A percentile compares a stretch with the other conserved stretches of the same genome.
Evolutionary conservation across 1,139 yeast genomes (phyloP).

Genomic region (Blastobotrys ciferrii): DNA sequence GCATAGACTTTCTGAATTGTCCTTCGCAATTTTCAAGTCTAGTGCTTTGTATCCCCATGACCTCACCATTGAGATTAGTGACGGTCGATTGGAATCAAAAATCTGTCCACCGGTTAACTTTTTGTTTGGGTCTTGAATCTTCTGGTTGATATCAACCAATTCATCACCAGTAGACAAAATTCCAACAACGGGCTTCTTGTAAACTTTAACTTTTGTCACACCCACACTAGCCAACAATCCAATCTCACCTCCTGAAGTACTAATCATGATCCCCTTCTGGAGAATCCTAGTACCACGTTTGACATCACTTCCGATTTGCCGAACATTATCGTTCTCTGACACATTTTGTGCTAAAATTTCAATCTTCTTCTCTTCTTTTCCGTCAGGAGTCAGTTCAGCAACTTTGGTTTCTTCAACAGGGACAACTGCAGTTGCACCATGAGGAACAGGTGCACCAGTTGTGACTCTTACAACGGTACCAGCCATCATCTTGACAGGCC

Average conservation of each 20-base stretch:
- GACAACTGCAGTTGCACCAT: slow-evolving; percentile 50
- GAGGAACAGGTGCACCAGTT: slow-evolving; percentile 54
- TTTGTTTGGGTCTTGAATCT: slow-evolving; percentile 10
- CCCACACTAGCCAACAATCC: slow-evolving; percentile 50
- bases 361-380: slow-evolving; percentile 41
- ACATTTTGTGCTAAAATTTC: slow-evolving; percentile 35
- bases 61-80: slow-evolving; percentile 38
- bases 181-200: slow-evolving; percentile 43
- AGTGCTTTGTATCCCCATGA: slow-evolving; percentile 37
- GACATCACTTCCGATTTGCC: slow-evolving; percentile 48
- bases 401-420: slow-evolving; percentile 51
- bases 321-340: slow-evolving; percentile 42
- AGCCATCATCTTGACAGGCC: slow-evolving; percentile 22
- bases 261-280: slow-evolving; percentile 37
- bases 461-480: slow-evolving; percentile 47
- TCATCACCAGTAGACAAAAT: slow-evolving; percentile 53
- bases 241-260: slow-evolving; percentile 47
- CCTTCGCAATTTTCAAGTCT: slow-evolving; percentile 48
- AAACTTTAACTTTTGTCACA: slow-evolving; percentile 37
- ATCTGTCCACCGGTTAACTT: slow-evolving; percentile 42
- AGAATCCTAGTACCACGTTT: slow-evolving; percentile 39
- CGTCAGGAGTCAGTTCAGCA: slow-evolving; percentile 35
- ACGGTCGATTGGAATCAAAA: slow-evolving; percentile 50
- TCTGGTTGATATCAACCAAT: slow-evolving; percentile 37
- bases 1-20: slow-evolving; percentile 32